Evolutionary conservation across 495 filamentous ascomycete genomes (phyloP), one percentile per base, ranked within the genome.

Genomic region (Neurospora sp.): DNA sequence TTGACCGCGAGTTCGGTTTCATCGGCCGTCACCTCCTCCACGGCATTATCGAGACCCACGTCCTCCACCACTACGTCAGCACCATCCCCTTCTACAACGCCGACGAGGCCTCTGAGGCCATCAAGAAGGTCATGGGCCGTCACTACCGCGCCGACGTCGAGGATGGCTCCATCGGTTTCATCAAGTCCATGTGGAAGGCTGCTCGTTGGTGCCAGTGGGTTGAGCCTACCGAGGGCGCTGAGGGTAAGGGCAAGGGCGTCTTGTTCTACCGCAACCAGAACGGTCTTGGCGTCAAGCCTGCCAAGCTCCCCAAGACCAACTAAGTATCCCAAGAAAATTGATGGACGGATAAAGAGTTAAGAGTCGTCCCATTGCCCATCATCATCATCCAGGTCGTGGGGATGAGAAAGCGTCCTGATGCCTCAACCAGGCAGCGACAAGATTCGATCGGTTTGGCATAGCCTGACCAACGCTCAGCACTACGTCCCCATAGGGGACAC

Each of bases 11-110:
- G 77, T 93, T 94, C 75, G 93, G 94, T 70, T 96, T 95, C 84
- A 91, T 94, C 78, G 94, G 94, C 44, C 91, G 92, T 72, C 88
- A 90, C 75, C 86, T 97, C 75, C 87, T 97, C 83, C 93, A 97
- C 85, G 92, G 93, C 78, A 96, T 96, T 80, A 91, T 95, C 81
- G 94, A 97, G 83, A 94, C 92, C 68, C 93, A 96, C 84, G 93
- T 97, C 71, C 87, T 95, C 59, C 93, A 97, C 85, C 93, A 96
- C 86, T 91, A 93, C 79, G 89, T 96, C 76, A 89, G 87, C 79
- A 89, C 87, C 75, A 97, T 96, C 72, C 94, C 93, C 70, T 96
- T 96, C 83, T 96, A 97, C 84, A 88, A 96, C 76, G 93, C 93
- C 75, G 93, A 96, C 78, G 92, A 96, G 83, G 94, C 94, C 47